Conservation (phyloP, 441 rosid genomes). For the Francoa sonchifolia region DNA sequence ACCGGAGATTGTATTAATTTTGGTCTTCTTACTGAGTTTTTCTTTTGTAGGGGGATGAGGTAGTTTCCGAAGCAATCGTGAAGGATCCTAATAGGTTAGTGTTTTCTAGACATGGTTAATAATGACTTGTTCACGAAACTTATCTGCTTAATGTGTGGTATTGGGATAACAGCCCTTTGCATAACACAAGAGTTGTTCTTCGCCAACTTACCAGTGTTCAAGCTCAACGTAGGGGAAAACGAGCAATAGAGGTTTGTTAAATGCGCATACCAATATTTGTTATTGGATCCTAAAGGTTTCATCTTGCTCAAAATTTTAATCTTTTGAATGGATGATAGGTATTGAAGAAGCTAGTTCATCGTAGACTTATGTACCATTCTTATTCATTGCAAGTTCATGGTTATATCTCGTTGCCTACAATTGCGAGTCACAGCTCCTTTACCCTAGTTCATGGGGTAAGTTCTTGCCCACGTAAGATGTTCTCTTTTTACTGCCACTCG, state of each 20-base stretch:
- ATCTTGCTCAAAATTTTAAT: conserved; percentile 1
- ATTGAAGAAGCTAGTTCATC: conserved; percentile 68
- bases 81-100: conserved; percentile 59
- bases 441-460: conserved; percentile 88
- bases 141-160: conserved; percentile 17
- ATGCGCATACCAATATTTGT: not conserved
- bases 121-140: not conserved
- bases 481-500: not conserved
- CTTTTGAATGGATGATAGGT: conserved; percentile 36
- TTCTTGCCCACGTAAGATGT: conserved; percentile 4
- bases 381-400: conserved; percentile 97
- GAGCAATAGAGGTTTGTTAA: conserved; percentile 68
- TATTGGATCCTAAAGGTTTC: not conserved
- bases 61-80: conserved; percentile 72
- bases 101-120: conserved; percentile 11
- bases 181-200: conserved; percentile 72
- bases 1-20: not conserved
- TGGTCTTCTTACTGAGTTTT: conserved; percentile 4
- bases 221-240: conserved; percentile 81
- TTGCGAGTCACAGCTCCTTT: conserved; percentile 33
- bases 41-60: conserved; percentile 61
- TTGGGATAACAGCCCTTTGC: conserved; percentile 61
- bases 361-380: conserved; percentile 72
- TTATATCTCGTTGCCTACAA: conserved; percentile 32
- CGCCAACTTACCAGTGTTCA: conserved; percentile 51